Evolutionary conservation across 2,329 filamentous ascomycete genomes (phyloP), one percentile per base, ranked within the genome.

Genomic region (Blastomyces emzantsi): DNA sequence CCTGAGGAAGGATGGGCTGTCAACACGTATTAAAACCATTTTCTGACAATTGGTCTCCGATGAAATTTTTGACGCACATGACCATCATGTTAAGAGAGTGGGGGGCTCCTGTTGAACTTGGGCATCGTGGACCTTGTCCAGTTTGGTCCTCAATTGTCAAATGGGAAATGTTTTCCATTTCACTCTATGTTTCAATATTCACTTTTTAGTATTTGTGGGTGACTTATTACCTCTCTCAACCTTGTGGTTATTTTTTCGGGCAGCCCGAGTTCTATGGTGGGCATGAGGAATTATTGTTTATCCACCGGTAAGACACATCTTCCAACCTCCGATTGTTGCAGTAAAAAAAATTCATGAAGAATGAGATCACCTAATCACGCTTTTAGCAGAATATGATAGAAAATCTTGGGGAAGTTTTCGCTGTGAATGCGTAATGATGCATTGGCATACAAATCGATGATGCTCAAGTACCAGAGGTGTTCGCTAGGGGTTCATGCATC

Each of bases 131-230:
- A 11, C 52, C 52, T 17, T 33, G 52, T n/a, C 15, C 43, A 49
- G 58, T 51, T 43, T 33, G 33, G 22, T 33, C 28, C 45, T 49
- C 45, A 60, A 49, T 60, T 47, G 15, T 49, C 25, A n/a, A 60
- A 60, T 60, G 25, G 17, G 41, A 47, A 13, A 8, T 47, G n/a
- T 9, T 6, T 8, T 36, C 17, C 19, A 8, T 33, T 9, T 36
- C 19, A 45, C 7, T 45, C 8, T 45, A 7, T 19, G 5, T 43
- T 45, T 45, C 19, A 19, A n/a, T 45, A 39, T 45, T 45, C 19
- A 7, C 1, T 45, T 45, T 43, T 45, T n/a, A 45, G 15, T 45
- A 36, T 51, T 51, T 22, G n/a, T 22, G n/a, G 22, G 36, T 39
- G 9, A 13, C 22, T 15, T 28, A 5, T 51, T 51, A 51, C 8